These are phyloP conservation scores for Tagetes erecta DNA, from an alignment of 129 eudicot species.

Conservation along the genomic window DNA sequence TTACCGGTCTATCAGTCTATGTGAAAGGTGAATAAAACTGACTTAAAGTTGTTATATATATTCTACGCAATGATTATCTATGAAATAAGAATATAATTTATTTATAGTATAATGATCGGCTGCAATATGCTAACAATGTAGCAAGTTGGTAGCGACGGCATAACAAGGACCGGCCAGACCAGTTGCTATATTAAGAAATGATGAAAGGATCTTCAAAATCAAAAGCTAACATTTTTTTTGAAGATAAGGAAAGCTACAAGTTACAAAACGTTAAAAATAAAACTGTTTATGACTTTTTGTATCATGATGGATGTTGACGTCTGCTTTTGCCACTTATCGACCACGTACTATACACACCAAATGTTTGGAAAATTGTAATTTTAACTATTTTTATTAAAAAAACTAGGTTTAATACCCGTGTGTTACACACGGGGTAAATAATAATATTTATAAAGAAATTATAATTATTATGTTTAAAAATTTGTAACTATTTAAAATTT, in stretches of 20 bases:
- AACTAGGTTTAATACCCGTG: too few species aligned
- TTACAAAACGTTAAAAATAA: background rate
- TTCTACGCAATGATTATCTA: background rate
- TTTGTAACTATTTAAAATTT: too few species aligned
- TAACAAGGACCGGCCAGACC: too few species aligned
- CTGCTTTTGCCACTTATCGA: constrained; percentile 1
- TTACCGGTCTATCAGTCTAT: background rate
- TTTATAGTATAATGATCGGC: too few species aligned
- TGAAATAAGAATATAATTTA: too few species aligned
- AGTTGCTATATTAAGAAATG: constrained; percentile 14
- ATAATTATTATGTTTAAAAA: too few species aligned
- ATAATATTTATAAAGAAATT: too few species aligned
- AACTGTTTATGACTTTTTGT: background rate
- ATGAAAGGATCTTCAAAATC: constrained; percentile 22
- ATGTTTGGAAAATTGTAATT: too few species aligned
- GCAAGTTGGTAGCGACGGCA: constrained; percentile 14
- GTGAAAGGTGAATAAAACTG: background rate
- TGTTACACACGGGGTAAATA: too few species aligned
- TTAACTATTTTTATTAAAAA: too few species aligned
- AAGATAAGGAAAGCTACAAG: constrained; percentile 23
- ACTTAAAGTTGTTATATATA: background rate
- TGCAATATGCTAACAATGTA: background rate
- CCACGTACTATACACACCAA: background rate
- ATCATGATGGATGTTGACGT: constrained; percentile 16
- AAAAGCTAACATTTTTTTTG: background rate